Percentiles rank a stretch among this genome's conserved stretches.
Evolutionary conservation across 208 protist species (phyloP).

Genomic region (Vickermania ingenoplastis): DNA sequence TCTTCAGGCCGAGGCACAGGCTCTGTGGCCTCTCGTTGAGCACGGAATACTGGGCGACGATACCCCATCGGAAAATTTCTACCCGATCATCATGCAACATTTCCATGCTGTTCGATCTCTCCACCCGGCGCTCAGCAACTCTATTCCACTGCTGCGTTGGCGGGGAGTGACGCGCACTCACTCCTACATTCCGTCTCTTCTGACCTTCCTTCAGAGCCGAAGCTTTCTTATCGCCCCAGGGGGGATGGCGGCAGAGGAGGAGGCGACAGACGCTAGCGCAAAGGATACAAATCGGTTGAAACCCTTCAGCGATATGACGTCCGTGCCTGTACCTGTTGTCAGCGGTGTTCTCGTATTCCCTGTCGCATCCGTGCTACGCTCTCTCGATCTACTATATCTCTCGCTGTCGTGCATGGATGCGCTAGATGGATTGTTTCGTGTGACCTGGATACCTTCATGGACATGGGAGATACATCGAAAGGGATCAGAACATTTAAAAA

Average conservation of each 20-base stretch:
- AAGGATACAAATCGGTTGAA: no score
- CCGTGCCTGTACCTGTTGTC: neutral
- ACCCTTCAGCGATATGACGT: no score
- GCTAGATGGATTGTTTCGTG: neutral
- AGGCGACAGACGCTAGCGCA: no score
- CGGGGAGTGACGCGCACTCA: neutral
- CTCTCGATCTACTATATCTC: neutral
- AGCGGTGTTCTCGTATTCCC: neutral
- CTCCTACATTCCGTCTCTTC: neutral
- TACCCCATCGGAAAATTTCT: neutral
- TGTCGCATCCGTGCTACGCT: neutral
- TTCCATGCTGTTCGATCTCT: neutral
- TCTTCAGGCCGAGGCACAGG: neutral
- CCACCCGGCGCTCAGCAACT: neutral
- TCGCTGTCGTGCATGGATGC: neutral
- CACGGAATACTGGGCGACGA: neutral
- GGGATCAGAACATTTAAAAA: no score
- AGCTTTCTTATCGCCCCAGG: neutral
- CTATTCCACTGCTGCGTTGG: neutral
- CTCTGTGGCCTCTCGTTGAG: neutral
- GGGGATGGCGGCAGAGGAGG: neutral
- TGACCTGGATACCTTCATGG: neutral
- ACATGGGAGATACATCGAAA: no score
- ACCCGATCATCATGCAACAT: neutral
- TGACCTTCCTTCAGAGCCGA: neutral